phyloP scores from a whole-genome alignment of 768 basidiomycete genomes.

The Pleurotus platypus region DNA sequence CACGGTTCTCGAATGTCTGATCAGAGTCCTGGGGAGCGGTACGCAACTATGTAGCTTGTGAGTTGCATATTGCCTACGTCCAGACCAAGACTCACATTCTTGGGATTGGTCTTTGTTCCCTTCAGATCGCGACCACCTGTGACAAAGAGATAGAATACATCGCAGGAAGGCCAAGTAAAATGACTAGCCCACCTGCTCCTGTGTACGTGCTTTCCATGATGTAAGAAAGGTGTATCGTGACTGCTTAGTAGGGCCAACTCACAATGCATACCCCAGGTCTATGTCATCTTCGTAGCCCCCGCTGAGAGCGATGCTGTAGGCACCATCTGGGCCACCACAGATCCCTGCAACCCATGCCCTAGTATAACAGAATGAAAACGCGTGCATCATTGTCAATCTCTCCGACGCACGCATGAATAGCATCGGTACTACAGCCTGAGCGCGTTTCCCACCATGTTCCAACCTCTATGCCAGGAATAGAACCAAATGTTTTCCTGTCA shows the following conservation, averaged over 20 bases:
- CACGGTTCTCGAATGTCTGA: slow-evolving; percentile 72
- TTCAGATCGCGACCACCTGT: slow-evolving; percentile 81
- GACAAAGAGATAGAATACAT: slow-evolving; percentile 3
- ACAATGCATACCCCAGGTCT: slow-evolving; percentile 82
- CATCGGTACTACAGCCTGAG: slow-evolving; percentile 66
- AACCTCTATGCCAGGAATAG: slow-evolving; percentile 74
- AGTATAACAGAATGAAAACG: not conserved
- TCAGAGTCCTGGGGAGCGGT: slow-evolving; percentile 86
- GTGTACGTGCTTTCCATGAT: slow-evolving; percentile 62
- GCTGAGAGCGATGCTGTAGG: slow-evolving; percentile 82
- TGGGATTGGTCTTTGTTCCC: slow-evolving; percentile 78
- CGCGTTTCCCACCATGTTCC: slow-evolving; percentile 84
- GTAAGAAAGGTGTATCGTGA: not conserved
- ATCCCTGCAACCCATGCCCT: slow-evolving; percentile 89
- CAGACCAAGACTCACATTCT: slow-evolving; percentile 57
- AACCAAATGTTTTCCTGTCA: slow-evolving; percentile 70
- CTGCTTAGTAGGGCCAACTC: slow-evolving; percentile 21
- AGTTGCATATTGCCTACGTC: not conserved
- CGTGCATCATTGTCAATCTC: not conserved
- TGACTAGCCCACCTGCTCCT: slow-evolving; percentile 54
- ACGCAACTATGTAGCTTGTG: slow-evolving; percentile 54
- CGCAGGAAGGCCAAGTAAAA: not conserved
- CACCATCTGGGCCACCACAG: slow-evolving; percentile 58
- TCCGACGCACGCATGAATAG: slow-evolving; percentile 76
- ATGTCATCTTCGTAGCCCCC: slow-evolving; percentile 89